Evolutionary conservation across 257 asterid species (phyloP).

Genomic region (Solanum ossicruentum): DNA sequence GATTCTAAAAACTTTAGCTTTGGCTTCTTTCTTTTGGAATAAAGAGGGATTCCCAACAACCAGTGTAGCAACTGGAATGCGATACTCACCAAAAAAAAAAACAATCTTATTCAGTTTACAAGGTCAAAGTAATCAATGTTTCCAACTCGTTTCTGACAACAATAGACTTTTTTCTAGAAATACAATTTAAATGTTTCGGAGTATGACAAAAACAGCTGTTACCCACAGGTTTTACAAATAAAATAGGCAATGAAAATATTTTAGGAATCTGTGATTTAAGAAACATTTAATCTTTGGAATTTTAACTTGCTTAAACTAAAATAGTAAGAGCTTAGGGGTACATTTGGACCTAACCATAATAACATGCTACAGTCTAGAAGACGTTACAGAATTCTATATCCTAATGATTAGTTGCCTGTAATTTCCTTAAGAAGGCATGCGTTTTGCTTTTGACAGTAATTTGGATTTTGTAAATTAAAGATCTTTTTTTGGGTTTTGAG

Average conservation of each 20-base stretch:
- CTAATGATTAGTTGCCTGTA: not conserved
- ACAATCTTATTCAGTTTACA: not conserved
- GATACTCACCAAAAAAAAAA: not conserved
- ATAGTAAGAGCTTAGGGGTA: not conserved
- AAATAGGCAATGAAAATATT: not conserved
- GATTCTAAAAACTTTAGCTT: not conserved
- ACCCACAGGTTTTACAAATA: not conserved
- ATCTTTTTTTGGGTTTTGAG: not conserved
- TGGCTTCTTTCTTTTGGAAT: not conserved
- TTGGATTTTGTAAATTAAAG: not conserved
- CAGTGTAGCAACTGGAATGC: not conserved
- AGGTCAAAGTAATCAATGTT: not conserved
- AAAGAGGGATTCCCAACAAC: not conserved
- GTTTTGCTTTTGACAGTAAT: not conserved
- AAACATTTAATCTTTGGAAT: not conserved
- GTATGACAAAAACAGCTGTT: not conserved
- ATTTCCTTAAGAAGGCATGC: not conserved
- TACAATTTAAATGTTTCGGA: not conserved
- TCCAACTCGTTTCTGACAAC: not conserved
- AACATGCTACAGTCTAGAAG: not conserved
- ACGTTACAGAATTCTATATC: not conserved
- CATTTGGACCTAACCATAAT: not conserved
- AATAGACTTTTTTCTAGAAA: not conserved
- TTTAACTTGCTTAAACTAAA: not conserved
- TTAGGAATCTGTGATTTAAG: not conserved